These are phyloP conservation scores for Bipolaris bicolor DNA, from an alignment of 2,329 filamentous ascomycete species.

Conservation along the genomic window DNA sequence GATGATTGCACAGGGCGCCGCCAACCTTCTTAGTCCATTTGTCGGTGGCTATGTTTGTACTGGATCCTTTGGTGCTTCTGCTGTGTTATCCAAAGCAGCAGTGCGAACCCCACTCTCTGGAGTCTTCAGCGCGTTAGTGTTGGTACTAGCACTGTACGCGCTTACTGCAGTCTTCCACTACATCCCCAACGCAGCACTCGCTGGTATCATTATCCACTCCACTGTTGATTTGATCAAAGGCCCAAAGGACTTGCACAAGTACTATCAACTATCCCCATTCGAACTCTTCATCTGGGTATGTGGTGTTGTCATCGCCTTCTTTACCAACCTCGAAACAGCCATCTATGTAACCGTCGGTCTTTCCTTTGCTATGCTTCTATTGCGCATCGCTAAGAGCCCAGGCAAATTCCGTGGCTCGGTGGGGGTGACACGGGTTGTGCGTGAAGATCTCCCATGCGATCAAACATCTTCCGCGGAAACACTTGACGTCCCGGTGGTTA, in stretches of 20 bases:
- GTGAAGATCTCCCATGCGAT: conserved; percentile 58
- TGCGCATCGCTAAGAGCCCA: conserved; percentile 58
- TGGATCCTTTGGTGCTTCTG: conserved; percentile 90
- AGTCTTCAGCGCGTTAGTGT: conserved; percentile 80
- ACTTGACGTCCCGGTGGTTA: not conserved
- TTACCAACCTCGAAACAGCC: conserved; percentile 82
- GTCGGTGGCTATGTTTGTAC: conserved; percentile 87
- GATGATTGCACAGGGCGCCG: conserved; percentile 87
- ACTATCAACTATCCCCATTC: conserved; percentile 87
- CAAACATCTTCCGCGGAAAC: conserved; percentile 45
- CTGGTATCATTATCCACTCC: conserved; percentile 91
- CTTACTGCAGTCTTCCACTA: conserved; percentile 88
- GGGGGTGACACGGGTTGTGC: conserved; percentile 25
- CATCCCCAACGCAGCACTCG: conserved; percentile 79
- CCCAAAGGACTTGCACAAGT: conserved; percentile 86
- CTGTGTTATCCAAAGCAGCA: conserved; percentile 93
- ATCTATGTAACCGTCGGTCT: conserved; percentile 83
- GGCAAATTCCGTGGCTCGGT: conserved; percentile 33
- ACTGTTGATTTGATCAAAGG: conserved; percentile 88
- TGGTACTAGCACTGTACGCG: conserved; percentile 85
- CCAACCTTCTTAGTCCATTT: conserved; percentile 86
- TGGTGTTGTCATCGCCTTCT: conserved; percentile 85
- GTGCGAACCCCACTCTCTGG: conserved; percentile 88
- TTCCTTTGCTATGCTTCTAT: conserved; percentile 77
- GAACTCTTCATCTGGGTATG: conserved; percentile 90